Percentiles rank a stretch among this genome's conserved stretches.
phyloP scores from a whole-genome alignment of 208 protist genomes.

The Acanthamoeba triangularis region DNA sequence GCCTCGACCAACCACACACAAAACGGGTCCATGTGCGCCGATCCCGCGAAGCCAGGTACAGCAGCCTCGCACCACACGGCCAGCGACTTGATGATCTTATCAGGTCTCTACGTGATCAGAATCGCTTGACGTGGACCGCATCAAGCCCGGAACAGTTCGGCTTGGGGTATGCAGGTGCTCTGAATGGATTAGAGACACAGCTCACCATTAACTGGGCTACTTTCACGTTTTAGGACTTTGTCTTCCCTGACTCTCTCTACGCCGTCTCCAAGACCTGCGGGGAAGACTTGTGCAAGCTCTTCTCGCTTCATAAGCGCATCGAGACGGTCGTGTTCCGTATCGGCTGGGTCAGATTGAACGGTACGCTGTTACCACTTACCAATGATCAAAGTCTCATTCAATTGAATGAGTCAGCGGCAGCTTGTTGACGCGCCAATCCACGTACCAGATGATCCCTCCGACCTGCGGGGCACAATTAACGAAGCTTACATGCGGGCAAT shows the following conservation, averaged over 20 bases:
- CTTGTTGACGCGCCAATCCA: too few relatives aligned
- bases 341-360: constrained; percentile 39
- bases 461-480: not conserved
- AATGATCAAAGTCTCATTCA: too few relatives aligned
- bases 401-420: too few relatives aligned
- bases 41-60: not conserved
- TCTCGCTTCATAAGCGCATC: not conserved
- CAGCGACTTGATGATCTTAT: not conserved
- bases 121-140: not conserved
- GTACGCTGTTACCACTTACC: not conserved
- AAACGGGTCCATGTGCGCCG: not conserved
- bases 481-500: constrained; percentile 50
- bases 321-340: constrained; percentile 25
- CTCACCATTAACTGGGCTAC: too few relatives aligned
- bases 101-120: not conserved
- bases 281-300: constrained; percentile 30
- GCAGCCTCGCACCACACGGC: not conserved
- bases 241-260: constrained; percentile 12
- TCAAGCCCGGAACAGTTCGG: constrained; percentile 1
- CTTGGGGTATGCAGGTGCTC: not conserved
- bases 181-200: too few relatives aligned
- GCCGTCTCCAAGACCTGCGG: constrained; percentile 13
- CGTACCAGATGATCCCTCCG: constrained; percentile 26
- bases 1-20: constrained; percentile 52
- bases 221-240: not conserved